These are phyloP conservation scores for Yamadazyma spencermartinsiae DNA, from an alignment of 1,139 yeast species.

Conservation along the genomic window DNA sequence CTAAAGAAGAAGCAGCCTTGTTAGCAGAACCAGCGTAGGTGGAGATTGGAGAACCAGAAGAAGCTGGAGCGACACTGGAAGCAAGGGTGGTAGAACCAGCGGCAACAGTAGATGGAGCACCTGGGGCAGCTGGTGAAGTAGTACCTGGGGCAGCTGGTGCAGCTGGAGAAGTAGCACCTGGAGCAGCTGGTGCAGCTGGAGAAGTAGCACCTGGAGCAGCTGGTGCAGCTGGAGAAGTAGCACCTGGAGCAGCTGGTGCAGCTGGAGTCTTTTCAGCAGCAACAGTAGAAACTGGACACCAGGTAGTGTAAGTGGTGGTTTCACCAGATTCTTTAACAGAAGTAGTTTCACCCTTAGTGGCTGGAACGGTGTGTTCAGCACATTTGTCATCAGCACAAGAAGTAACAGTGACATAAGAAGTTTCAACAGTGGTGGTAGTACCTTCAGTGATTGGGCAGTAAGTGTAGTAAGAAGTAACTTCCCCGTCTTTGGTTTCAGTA, in stretches of 20 bases:
- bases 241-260: constrained; percentile 22
- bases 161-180: constrained; percentile 14
- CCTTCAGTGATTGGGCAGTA: constrained; percentile 14
- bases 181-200: constrained; percentile 8
- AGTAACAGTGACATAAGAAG: constrained; percentile 14
- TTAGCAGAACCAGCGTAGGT: constrained; percentile 27
- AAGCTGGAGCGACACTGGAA: constrained; percentile 24
- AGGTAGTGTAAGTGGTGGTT: constrained; percentile 29
- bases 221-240: constrained; percentile 13
- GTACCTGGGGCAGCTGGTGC: constrained; percentile 9
- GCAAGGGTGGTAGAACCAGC: constrained; percentile 16
- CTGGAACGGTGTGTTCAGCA: constrained; percentile 13
- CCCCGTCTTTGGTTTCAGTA: constrained; percentile 13
- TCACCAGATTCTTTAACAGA: constrained; percentile 14
- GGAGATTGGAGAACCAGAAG: constrained; percentile 18
- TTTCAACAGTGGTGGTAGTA: constrained; percentile 10
- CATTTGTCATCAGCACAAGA: constrained; percentile 9
- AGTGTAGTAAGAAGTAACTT: constrained; percentile 15
- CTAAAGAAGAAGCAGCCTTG: constrained; percentile 23
- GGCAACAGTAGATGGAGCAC: constrained; percentile 20
- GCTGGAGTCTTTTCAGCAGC: constrained; percentile 13
- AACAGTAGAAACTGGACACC: constrained; percentile 22
- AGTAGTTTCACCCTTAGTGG: constrained; percentile 15
- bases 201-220: constrained; percentile 25
- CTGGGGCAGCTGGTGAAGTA: constrained; percentile 16